Base-by-base conservation (phyloP, 1,139 yeast species). In the Spencermartinsiella ligniputridi region DNA sequence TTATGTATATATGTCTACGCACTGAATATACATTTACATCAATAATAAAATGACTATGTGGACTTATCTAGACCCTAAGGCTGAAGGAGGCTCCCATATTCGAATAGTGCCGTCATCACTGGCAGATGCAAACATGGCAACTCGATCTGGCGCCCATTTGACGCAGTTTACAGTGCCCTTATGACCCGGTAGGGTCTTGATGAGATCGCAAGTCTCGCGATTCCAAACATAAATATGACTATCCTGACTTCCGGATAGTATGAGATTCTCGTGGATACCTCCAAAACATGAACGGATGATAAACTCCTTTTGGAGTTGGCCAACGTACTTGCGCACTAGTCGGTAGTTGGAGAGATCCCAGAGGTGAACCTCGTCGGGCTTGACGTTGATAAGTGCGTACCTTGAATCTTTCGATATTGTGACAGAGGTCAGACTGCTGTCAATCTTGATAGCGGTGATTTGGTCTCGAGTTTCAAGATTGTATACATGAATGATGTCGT, bases 211-310 rank as follows among this genome's bases (percentile, higher is more conserved):
- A 18, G 82, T 80, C 44, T 75, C 74, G 34, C 84, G 71, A 56
- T 86, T 87, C 96, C 96, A 89, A 4, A 89, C 69, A 63, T 82
- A 88, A 3, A 88, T 75, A 48, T 75, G 72, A 0, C 92, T 89
- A 59, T 87, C 94, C 57, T 85, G 94, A 38, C 94, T 81, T 1
- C 97, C 97, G 54, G 90, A 80, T 15, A 85, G 68, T 0, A 88
- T 78, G 41, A 87, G 68, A 51, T 81, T 82, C 56, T 84, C 95
- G 48, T 78, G 74, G 29, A 70, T 70, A 3, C 76, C 76, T 0
- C 96, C 96, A 62, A 89, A 83, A 52, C 89, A 75, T 0, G 95
- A 83, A 32, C 96, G 72, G 22, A 90, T 77, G 35, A 88, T 81
- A 57, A 72, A 84, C 24, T 79, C 75, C 21, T 53, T 47, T 42